Evolutionary conservation across 805 yeast species (phyloP).

Genomic region (Pichia rugopelliculosa): DNA sequence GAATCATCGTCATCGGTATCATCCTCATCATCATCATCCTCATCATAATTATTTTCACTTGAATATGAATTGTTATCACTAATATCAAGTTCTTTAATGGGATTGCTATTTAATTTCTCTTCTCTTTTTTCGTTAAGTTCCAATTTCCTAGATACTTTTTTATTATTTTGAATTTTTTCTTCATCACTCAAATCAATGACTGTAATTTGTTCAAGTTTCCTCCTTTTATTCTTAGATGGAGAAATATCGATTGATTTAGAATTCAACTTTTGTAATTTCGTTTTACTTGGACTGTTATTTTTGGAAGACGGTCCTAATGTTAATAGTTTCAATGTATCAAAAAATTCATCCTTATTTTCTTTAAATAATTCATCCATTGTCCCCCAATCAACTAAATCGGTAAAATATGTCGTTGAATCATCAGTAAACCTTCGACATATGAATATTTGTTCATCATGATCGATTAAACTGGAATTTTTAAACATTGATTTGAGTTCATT

Average conservation of each 20-base stretch:
- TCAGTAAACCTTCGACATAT: slow-evolving; percentile 39
- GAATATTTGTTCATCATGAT: slow-evolving; percentile 22
- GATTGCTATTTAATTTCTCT: background rate
- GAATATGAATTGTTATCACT: background rate
- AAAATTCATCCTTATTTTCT: slow-evolving; percentile 26
- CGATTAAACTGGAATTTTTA: background rate
- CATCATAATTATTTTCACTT: background rate
- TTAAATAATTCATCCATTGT: slow-evolving; percentile 23
- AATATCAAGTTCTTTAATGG: no score
- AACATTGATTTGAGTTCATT: slow-evolving; percentile 14
- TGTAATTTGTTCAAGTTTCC: background rate
- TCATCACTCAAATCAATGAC: background rate
- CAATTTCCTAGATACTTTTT: background rate
- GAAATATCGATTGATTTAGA: background rate
- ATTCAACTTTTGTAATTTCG: background rate
- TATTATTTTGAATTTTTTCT: background rate
- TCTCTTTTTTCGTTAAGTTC: background rate
- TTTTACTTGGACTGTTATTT: slow-evolving; percentile 3
- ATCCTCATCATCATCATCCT: slow-evolving; percentile 11
- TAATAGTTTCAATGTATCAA: slow-evolving; percentile 24
- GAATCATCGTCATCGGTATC: slow-evolving; percentile 12
- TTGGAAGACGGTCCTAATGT: slow-evolving; percentile 25
- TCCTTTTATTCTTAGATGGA: background rate
- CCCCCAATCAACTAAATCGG: slow-evolving; percentile 35
- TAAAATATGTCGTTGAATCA: slow-evolving; percentile 27